These are phyloP conservation scores for Arthroderma sp. DNA, from an alignment of 2,329 filamentous ascomycete genomes.

Conservation along the genomic window DNA sequence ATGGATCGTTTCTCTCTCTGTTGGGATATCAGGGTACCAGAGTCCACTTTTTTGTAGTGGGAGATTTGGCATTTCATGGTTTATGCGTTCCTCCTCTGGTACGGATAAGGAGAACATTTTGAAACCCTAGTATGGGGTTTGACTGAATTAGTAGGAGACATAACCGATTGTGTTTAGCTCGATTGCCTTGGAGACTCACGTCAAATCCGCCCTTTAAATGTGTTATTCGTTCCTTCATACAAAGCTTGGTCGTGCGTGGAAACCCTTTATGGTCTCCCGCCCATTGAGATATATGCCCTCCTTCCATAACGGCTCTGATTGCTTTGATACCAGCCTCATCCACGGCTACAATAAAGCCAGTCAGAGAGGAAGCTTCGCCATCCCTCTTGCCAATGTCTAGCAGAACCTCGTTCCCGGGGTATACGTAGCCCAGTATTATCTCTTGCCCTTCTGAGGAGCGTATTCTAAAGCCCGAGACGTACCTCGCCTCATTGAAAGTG, in stretches of 20 bases:
- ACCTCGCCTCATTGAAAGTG: constrained; percentile 6
- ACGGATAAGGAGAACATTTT: constrained; percentile 13
- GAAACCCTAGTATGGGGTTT: constrained; percentile 7
- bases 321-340: constrained; percentile 12
- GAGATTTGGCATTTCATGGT: constrained; percentile 5
- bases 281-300: constrained; percentile 11
- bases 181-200: constrained; percentile 5
- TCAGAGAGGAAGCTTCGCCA: constrained; percentile 2
- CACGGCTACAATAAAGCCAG: constrained; percentile 10
- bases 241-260: constrained; percentile 11
- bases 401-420: constrained; percentile 3
- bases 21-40: constrained; percentile 13
- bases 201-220: constrained; percentile 11
- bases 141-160: neutral
- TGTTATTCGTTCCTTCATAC: constrained; percentile 10
- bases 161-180: neutral
- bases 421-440: constrained; percentile 8
- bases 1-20: constrained; percentile 8
- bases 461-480: constrained; percentile 10
- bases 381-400: constrained; percentile 4
- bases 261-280: constrained; percentile 8
- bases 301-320: constrained; percentile 8
- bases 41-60: constrained; percentile 11
- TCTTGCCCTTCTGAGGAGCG: constrained; percentile 1
- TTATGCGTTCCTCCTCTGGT: constrained; percentile 8